Evolutionary conservation across 2,329 filamentous ascomycete species (phyloP).

Genomic region (Claviceps paspali): DNA sequence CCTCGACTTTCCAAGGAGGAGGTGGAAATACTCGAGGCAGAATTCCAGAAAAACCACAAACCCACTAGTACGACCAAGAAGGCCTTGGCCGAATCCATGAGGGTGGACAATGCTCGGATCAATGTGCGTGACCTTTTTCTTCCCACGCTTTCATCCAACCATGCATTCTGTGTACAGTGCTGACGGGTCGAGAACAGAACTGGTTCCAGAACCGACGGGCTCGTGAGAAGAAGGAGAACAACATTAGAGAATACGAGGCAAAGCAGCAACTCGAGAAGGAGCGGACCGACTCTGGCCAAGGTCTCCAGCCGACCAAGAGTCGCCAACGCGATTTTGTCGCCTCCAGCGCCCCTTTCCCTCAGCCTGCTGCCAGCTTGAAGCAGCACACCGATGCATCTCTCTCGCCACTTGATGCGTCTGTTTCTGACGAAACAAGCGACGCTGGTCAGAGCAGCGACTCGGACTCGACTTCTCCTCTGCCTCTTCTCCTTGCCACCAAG

Average conservation of each 20-base stretch:
- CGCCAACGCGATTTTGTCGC: constrained; percentile 22
- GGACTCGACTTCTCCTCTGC: constrained; percentile 9
- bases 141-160: neutral
- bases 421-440: constrained; percentile 12
- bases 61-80: constrained; percentile 47
- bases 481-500: neutral
- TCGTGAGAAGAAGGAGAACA: constrained; percentile 49
- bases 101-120: constrained; percentile 47
- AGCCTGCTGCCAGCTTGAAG: constrained; percentile 10
- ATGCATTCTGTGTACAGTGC: neutral
- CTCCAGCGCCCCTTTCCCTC: constrained; percentile 25
- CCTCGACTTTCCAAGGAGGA: constrained; percentile 42
- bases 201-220: constrained; percentile 56
- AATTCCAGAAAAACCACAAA: constrained; percentile 50
- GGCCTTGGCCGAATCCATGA: constrained; percentile 43
- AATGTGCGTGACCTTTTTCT: constrained; percentile 37
- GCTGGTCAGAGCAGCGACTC: constrained; percentile 13
- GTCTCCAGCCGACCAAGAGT: constrained; percentile 14
- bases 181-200: constrained; percentile 28
- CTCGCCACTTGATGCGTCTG: constrained; percentile 9
- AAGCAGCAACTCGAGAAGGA: constrained; percentile 22
- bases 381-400: constrained; percentile 6
- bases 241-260: constrained; percentile 27
- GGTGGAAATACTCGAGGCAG: constrained; percentile 42
- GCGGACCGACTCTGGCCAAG: constrained; percentile 11